These are phyloP conservation scores for Backusella luteola DNA, from an alignment of 192 early-diverging fungal species.

Conservation along the genomic window DNA sequence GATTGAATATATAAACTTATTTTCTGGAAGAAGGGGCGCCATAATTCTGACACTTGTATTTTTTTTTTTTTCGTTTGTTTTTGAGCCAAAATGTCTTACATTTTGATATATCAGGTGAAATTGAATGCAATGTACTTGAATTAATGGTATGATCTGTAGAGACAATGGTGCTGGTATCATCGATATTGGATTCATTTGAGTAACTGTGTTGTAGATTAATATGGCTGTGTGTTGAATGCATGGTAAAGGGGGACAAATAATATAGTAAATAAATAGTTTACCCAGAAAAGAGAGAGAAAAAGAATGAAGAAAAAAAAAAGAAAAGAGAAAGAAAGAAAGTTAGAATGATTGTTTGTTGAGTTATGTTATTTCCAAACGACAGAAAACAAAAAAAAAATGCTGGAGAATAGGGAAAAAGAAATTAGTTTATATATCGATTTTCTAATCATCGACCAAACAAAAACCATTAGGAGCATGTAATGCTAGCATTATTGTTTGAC, in stretches of 20 bases:
- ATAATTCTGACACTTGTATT: background rate
- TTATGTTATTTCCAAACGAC: background rate
- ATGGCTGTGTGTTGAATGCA: too few species aligned
- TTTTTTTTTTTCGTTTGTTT: background rate
- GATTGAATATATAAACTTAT: background rate
- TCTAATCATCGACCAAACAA: too few species aligned
- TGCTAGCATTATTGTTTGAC: background rate
- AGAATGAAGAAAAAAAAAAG: background rate
- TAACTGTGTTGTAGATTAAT: too few species aligned
- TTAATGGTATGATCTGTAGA: background rate
- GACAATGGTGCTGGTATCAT: background rate
- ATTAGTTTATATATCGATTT: background rate
- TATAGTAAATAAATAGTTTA: background rate
- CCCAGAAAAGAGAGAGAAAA: background rate
- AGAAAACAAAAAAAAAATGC: background rate
- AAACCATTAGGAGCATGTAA: background rate
- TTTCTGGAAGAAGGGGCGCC: background rate
- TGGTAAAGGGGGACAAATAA: background rate
- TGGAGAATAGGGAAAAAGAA: conserved; percentile 5
- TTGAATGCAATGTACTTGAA: background rate
- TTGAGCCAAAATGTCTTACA: background rate
- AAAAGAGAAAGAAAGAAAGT: background rate
- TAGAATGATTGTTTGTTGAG: background rate
- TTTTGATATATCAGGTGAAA: background rate
- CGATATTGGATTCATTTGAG: background rate